A percentile compares a stretch with the other conserved stretches of the same genome.
Evolutionary conservation across 768 basidiomycete species (phyloP).

Genomic region (Psilocybe cyanescens): DNA sequence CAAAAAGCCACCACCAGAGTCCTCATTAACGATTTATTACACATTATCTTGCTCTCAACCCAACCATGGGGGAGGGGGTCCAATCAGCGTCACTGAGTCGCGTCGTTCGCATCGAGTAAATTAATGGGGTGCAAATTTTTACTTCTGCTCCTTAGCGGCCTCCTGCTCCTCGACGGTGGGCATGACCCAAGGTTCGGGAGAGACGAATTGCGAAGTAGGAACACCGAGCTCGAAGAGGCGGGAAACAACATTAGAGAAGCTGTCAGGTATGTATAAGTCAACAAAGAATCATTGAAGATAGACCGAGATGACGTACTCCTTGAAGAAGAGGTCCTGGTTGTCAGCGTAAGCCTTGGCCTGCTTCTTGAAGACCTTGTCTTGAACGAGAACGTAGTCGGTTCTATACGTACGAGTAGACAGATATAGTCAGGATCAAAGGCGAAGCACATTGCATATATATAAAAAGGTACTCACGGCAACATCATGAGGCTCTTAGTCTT

Average conservation of each 20-base stretch:
- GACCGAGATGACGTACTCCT: constrained; percentile 65
- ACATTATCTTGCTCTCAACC: too few species aligned
- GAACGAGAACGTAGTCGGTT: constrained; percentile 85
- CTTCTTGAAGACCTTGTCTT: constrained; percentile 94
- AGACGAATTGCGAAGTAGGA: constrained; percentile 75
- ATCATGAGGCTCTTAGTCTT: constrained; percentile 90
- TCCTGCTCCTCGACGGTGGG: constrained; percentile 55
- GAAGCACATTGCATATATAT: too few species aligned
- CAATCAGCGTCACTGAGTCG: too few species aligned
- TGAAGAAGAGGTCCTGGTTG: constrained; percentile 87
- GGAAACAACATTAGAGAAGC: constrained; percentile 80
- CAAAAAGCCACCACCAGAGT: too few species aligned
- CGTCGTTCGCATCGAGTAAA: too few species aligned
- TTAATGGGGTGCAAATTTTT: neutral
- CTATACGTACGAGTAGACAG: constrained; percentile 33
- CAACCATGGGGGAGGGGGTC: too few species aligned
- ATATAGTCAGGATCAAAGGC: neutral
- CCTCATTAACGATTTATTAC: too few species aligned
- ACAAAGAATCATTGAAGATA: neutral
- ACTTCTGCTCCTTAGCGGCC: constrained; percentile 17
- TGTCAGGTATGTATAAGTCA: constrained; percentile 29
- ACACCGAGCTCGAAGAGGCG: constrained; percentile 94
- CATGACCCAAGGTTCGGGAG: constrained; percentile 78
- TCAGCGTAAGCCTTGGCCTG: constrained; percentile 86
- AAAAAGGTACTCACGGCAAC: constrained; percentile 70